phyloP scores from a whole-genome alignment of 192 early-diverging fungal species.

The Rhizoclosmatium sp. region DNA sequence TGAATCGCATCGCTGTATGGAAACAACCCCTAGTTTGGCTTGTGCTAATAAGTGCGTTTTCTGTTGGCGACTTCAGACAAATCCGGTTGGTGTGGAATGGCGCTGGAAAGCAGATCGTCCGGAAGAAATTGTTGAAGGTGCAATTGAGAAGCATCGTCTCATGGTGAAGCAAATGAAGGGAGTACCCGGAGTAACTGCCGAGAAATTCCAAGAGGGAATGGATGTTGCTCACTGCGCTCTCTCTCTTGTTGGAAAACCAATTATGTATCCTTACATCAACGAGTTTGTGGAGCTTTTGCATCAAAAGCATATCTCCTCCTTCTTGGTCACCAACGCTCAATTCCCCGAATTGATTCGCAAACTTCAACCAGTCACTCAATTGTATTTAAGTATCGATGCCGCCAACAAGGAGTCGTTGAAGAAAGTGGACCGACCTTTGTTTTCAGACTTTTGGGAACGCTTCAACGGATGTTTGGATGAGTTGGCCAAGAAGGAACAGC shows the following conservation, averaged over 20 bases:
- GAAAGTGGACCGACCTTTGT: constrained; percentile 78
- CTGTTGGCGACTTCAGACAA: constrained; percentile 77
- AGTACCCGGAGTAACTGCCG: constrained; percentile 78
- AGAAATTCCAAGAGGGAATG: constrained; percentile 74
- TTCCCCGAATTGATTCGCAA: constrained; percentile 69
- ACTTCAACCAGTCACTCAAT: constrained; percentile 71
- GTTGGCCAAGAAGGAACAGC: constrained; percentile 71
- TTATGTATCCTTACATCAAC: constrained; percentile 79
- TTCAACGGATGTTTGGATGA: constrained; percentile 66
- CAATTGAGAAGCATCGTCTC: constrained; percentile 72
- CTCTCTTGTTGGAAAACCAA: constrained; percentile 68
- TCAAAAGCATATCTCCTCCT: constrained; percentile 70
- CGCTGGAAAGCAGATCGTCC: constrained; percentile 77
- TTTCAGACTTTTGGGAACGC: constrained; percentile 81
- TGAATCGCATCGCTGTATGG: constrained; percentile 77
- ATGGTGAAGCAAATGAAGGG: constrained; percentile 82
- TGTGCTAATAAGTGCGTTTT: constrained; percentile 75
- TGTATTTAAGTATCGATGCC: constrained; percentile 80
- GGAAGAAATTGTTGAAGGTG: constrained; percentile 70
- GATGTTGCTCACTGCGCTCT: constrained; percentile 72
- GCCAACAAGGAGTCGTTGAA: constrained; percentile 77
- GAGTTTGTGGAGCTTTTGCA: constrained; percentile 75
- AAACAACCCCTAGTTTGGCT: constrained; percentile 79
- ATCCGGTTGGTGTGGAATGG: constrained; percentile 77
- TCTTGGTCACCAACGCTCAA: constrained; percentile 80